Evolutionary conservation across 768 basidiomycete species (phyloP).

Genomic region (Boletus sp.): DNA sequence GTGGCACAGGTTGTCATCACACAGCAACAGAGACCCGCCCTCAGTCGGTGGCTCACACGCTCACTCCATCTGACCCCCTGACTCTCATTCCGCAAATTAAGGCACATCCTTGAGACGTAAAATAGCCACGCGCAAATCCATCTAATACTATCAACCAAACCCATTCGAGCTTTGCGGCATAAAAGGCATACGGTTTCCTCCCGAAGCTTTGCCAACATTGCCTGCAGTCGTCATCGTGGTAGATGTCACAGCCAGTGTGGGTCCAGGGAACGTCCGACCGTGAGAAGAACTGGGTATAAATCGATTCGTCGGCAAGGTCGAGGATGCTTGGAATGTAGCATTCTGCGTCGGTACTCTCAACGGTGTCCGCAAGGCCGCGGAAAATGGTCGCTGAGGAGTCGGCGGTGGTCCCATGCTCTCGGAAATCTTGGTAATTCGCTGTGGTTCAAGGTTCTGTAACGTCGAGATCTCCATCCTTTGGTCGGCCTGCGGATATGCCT

Average conservation of each 20-base stretch:
- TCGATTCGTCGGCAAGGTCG: slow-evolving; percentile 29
- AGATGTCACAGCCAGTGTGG: slow-evolving; percentile 20
- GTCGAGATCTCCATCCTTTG: slow-evolving; percentile 13
- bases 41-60: slow-evolving; percentile 12
- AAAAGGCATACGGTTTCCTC: slow-evolving; percentile 56
- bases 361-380: slow-evolving; percentile 24
- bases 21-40: not conserved
- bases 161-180: slow-evolving; percentile 36
- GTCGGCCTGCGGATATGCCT: slow-evolving; percentile 8
- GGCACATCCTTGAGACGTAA: not conserved
- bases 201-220: slow-evolving; percentile 20
- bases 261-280: slow-evolving; percentile 22
- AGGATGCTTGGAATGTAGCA: slow-evolving; percentile 5
- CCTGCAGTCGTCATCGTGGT: slow-evolving; percentile 11
- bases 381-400: slow-evolving; percentile 41
- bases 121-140: not conserved
- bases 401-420: slow-evolving; percentile 52
- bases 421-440: slow-evolving; percentile 23
- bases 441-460: slow-evolving; percentile 11
- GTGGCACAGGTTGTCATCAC: slow-evolving; percentile 11
- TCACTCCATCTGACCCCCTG: not conserved
- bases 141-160: slow-evolving; percentile 28
- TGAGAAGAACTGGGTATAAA: slow-evolving; percentile 31
- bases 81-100: not conserved
- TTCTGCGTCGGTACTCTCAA: slow-evolving; percentile 23